Percentiles rank a stretch among this genome's conserved stretches.
Evolutionary conservation across 1,139 yeast species (phyloP).

Genomic region (Geotrichum reessii): DNA sequence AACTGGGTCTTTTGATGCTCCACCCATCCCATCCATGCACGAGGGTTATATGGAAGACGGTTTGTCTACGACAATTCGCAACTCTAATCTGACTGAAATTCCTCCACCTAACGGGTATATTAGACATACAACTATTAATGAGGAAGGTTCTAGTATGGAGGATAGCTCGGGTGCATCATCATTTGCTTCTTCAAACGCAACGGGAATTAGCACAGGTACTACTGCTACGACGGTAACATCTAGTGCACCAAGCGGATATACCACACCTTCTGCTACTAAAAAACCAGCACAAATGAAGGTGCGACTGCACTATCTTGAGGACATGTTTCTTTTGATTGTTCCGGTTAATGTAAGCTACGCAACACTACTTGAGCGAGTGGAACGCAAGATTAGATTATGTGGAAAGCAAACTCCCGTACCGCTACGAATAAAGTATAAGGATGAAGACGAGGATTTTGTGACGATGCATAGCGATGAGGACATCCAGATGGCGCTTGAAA

Average conservation of each 20-base stretch:
- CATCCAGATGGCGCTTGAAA: conserved; percentile 41
- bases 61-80: conserved; percentile 2
- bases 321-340: conserved; percentile 45
- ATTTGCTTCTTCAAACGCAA: background rate
- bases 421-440: conserved; percentile 69
- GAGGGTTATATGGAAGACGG: conserved; percentile 2
- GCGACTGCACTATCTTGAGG: conserved; percentile 44
- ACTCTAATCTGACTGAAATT: conserved; percentile 14
- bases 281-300: conserved; percentile 39
- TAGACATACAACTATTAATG: background rate
- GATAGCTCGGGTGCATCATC: conserved; percentile 2
- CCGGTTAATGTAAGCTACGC: conserved; percentile 43
- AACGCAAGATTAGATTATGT: conserved; percentile 43
- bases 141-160: background rate
- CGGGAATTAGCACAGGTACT: background rate
- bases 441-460: conserved; percentile 94
- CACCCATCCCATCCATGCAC: conserved; percentile 11
- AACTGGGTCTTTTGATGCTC: background rate
- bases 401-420: conserved; percentile 38
- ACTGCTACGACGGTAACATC: conserved; percentile 1
- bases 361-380: conserved; percentile 43
- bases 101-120: conserved; percentile 12
- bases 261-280: background rate
- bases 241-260: background rate
- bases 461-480: conserved; percentile 83